Conservation (phyloP, 2,329 filamentous ascomycete genomes). For the Aspergillus pseudotamarii region DNA sequence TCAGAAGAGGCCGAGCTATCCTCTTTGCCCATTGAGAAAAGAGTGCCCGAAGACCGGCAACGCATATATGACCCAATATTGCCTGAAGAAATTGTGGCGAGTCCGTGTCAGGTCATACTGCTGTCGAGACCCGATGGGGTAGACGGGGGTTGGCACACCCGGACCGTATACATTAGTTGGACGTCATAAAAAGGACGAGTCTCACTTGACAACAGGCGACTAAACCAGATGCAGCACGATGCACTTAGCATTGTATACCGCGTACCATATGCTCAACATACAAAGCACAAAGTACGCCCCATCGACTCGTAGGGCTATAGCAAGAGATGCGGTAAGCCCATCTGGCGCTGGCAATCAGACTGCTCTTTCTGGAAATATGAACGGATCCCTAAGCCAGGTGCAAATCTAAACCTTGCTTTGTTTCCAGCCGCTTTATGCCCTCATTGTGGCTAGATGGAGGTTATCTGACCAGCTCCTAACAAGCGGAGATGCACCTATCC, state of each 20-base stretch:
- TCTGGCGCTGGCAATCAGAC: neutral
- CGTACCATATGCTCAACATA: neutral
- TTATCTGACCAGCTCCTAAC: too few species aligned
- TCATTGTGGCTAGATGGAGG: too few species aligned
- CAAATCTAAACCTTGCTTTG: neutral
- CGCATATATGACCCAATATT: constrained; percentile 5
- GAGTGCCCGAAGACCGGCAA: constrained; percentile 13
- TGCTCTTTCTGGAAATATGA: neutral
- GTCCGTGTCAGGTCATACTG: constrained; percentile 1
- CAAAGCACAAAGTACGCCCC: neutral
- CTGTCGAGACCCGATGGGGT: constrained; percentile 1
- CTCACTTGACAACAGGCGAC: neutral
- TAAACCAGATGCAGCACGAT: neutral
- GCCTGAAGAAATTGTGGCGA: neutral
- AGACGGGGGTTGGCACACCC: neutral
- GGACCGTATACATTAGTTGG: neutral
- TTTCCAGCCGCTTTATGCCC: neutral
- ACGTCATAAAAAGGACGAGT: neutral
- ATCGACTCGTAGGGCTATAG: neutral
- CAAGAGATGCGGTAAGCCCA: neutral
- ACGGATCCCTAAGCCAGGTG: neutral
- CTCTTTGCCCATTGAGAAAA: constrained; percentile 14
- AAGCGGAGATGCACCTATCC: neutral
- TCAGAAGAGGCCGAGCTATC: constrained; percentile 19
- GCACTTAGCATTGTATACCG: neutral